Conservation (phyloP, 257 asterid genomes). For the Primulina huaijiensis region DNA sequence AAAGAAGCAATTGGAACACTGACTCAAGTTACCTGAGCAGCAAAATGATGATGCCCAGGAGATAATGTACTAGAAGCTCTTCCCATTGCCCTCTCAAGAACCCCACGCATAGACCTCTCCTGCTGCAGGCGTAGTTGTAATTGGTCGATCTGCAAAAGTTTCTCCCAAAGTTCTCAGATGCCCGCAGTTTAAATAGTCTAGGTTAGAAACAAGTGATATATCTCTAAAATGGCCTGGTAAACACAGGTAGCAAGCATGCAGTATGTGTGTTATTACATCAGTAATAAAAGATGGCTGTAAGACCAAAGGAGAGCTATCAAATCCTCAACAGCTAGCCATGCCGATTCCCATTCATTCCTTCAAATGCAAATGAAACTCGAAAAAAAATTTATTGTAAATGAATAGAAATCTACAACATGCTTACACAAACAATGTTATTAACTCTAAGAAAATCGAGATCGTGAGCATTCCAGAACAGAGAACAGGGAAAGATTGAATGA, state of each 20-base stretch:
- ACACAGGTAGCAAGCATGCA: not conserved
- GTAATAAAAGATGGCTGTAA: not conserved
- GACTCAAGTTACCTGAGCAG: constrained; percentile 42
- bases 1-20: not conserved
- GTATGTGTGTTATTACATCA: not conserved
- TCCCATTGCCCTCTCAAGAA: constrained; percentile 67
- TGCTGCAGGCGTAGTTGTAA: constrained; percentile 51
- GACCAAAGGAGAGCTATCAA: not conserved
- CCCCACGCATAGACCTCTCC: constrained; percentile 56
- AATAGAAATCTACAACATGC: not conserved
- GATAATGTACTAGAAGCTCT: constrained; percentile 63
- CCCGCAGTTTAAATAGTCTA: not conserved
- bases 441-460: not conserved
- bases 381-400: not conserved
- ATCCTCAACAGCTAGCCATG: not conserved
- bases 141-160: constrained; percentile 45
- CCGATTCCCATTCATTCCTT: not conserved
- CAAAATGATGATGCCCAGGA: constrained; percentile 61
- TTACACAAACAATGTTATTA: not conserved
- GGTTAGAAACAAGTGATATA: not conserved
- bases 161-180: not conserved
- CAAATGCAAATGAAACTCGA: not conserved
- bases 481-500: not conserved
- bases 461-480: not conserved
- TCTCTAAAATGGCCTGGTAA: not conserved